Evolutionary conservation across 768 basidiomycete species (phyloP), one percentile per base, ranked within the genome.

Genomic region (Auricularia sp.): DNA sequence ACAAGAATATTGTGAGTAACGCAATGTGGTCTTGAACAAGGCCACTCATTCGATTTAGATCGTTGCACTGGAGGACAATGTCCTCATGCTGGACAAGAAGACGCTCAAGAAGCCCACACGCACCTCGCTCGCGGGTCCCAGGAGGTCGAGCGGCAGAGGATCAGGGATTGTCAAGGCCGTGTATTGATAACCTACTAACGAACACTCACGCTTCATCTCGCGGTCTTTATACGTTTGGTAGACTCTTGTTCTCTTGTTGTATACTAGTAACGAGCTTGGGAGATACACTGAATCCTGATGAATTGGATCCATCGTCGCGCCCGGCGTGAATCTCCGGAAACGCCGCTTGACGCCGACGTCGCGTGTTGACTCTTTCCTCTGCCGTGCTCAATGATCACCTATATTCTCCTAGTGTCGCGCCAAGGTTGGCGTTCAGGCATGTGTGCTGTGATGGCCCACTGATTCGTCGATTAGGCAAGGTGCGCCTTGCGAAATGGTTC

Each of bases 401-500:
- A 96, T 80, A 84, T 98, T 69, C 83, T 98, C 62, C 87, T 98
- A 34, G 85, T 98, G 62, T 97, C 94, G 47, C 85, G 94, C 65
- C 95, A 98, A 87, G 95, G 92, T 75, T 54, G 16, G 62, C 47
- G 8, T 42, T 54, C 42, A 18, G 10, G 18, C 29, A 44, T 54
- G 18, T 51, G 6, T 2, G 6, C 2, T 21, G 14, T 29, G 35
- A 2, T 11, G 44, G 7, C 14, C n/a, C 18, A 58, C 42, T 33
- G 54, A 56, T 36, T 63, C 29, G 66, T 42, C 67, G 33, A 45
- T 24, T 70, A 95, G 93, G 95, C 69, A 96, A 96, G 79, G 85
- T 98, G 62, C 86, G 96, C 63, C 84, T 98, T 44, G 87, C 94
- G 36, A 98, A 98, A 82, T 98, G 96, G 96, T 98, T 92, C 74